Evolutionary conservation across 1,284 basidiomycete genomes (phyloP), one percentile per base, ranked within the genome.

Genomic region (Cystobasidium sp.): DNA sequence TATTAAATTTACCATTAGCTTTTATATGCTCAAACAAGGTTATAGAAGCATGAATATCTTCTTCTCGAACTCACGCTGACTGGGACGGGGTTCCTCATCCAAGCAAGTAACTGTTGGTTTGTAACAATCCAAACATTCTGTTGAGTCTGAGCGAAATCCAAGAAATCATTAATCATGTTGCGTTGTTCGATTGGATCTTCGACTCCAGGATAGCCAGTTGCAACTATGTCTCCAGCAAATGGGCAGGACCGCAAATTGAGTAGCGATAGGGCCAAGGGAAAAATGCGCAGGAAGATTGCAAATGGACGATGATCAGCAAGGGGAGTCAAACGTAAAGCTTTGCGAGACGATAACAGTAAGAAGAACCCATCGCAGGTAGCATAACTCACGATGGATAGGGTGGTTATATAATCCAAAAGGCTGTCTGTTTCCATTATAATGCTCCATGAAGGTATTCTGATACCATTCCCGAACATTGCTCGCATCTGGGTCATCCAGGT

Each of bases 341-440:
- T 31, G n/a, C n/a, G n/a, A n/a, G n/a, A n/a, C n/a, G n/a, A n/a
- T n/a, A n/a, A n/a, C n/a, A n/a, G n/a, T n/a, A n/a, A n/a, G n/a
- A n/a, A n/a, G n/a, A n/a, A n/a, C n/a, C n/a, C n/a, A n/a, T n/a
- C n/a, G n/a, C n/a, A n/a, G n/a, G 63, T 51, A 65, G 52, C 10
- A 46, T 69, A 55, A 75, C 73, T 81, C 85, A 75, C 66, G 82
- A 83, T 92, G 90, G 80, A 92, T 90, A 47, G 91, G 91, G 80
- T 93, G 91, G 2, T 89, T 89, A 82, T 92, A 93, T 55, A 92
- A 84, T 65, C 91, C 91, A 76, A 93, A 88, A 0, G 91, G 91
- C 82, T 91, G 90, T 8, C 89, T 86, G 78, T 91, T 91, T 56
- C 85, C 86, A 75, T 87, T 88, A 83, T 85, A 81, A 75, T 79